phyloP scores from a whole-genome alignment of 495 filamentous ascomycete species.

The Trichocladium uniseriatum region DNA sequence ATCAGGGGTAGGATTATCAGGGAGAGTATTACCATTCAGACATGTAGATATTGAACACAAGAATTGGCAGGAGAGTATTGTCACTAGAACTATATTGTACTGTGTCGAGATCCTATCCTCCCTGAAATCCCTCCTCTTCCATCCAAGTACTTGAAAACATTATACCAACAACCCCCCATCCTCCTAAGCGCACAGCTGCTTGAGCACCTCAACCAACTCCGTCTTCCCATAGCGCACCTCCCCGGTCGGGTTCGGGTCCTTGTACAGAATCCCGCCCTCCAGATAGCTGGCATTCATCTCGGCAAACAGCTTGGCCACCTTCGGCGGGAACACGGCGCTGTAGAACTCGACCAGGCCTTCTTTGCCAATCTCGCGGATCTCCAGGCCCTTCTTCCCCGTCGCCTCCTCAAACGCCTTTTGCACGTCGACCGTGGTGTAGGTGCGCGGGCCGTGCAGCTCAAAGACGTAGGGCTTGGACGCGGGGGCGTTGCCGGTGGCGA shows the following conservation, averaged over 20 bases:
- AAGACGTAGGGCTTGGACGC: constrained; percentile 14
- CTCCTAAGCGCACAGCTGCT: background rate
- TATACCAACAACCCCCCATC: background rate
- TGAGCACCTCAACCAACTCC: constrained; percentile 4
- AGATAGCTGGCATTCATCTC: constrained; percentile 17
- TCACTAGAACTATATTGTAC: no score
- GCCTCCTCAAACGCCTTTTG: constrained; percentile 16
- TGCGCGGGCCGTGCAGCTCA: constrained; percentile 14
- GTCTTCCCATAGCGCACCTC: constrained; percentile 10
- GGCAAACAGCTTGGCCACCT: constrained; percentile 8
- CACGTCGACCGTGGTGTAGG: constrained; percentile 13
- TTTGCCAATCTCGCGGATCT: constrained; percentile 12
- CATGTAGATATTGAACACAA: no score
- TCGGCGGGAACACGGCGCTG: constrained; percentile 10
- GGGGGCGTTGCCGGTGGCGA: constrained; percentile 1
- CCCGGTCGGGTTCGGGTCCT: constrained; percentile 13
- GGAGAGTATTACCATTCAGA: no score
- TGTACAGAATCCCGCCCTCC: constrained; percentile 15
- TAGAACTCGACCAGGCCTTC: constrained; percentile 16
- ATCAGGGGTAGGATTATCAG: no score
- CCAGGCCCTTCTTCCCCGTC: constrained; percentile 10
- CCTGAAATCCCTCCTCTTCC: no score
- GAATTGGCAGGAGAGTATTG: no score
- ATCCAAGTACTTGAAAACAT: no score
- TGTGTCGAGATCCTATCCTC: no score